Evolutionary conservation across 495 filamentous ascomycete species (phyloP), one percentile per base, ranked within the genome.

Genomic region (Podospora comata): DNA sequence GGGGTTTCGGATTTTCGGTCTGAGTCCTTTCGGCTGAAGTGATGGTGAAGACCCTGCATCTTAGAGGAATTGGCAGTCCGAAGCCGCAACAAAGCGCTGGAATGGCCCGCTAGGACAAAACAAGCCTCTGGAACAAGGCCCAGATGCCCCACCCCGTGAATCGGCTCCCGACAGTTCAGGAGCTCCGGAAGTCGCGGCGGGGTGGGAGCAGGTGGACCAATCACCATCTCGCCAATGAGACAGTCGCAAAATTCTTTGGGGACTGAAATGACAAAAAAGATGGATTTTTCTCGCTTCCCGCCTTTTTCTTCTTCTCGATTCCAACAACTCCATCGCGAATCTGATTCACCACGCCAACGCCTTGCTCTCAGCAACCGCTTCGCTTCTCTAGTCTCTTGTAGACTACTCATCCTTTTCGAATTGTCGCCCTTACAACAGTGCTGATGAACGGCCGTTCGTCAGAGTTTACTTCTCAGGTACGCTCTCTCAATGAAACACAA

Each of bases 401-500:
- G n/a, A 58, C 65, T 60, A 44, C 64, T 30, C 60, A 68, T 59
- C 62, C 60, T 48, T 1, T 63, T 63, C 69, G 74, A 75, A 69
- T 74, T 73, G 66, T 73, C 67, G 65, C 70, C 67, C 65, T 68
- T 68, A 68, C 72, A 79, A 72, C 80, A 74, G 91, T 91, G 86
- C 90, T 91, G 90, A 97, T 97, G 93, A 92, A 90, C 92, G 92
- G 91, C 86, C 89, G 89, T 87, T 85, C 89, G 81, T 93, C 93
- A 78, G 86, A 91, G 81, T 97, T 94, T 85, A 97, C 93, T 85
- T 97, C 93, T 82, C 93, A 97, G 91, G 92, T 96, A 92, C 20
- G 73, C 70, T 23, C 23, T 23, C 23, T 48, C 39, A 48, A 16
- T 48, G 39, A 48, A 48, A 48, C 39, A 48, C 39, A 6, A 48